Percentiles rank a stretch among this genome's conserved stretches.
phyloP scores from a whole-genome alignment of 352 stramenopile genomes.

The Phytophthora sojae region DNA sequence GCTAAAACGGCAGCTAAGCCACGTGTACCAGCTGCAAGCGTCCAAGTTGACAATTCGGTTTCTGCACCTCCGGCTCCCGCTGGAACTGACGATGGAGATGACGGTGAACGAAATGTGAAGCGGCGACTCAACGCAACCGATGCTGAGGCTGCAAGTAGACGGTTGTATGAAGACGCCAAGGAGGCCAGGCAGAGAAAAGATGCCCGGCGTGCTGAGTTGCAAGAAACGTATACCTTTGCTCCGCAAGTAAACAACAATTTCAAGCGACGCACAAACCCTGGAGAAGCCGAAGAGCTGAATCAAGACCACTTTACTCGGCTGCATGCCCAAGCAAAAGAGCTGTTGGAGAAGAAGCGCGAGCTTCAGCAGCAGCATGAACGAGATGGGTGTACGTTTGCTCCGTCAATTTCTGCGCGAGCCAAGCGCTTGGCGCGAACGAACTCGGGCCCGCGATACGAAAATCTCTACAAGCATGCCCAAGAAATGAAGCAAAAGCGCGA shows the following conservation, averaged over 20 bases:
- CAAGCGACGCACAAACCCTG: slow-evolving; percentile 51
- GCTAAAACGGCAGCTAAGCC: slow-evolving; percentile 4
- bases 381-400: slow-evolving; percentile 69
- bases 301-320: slow-evolving; percentile 56
- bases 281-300: slow-evolving; percentile 37
- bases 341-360: slow-evolving; percentile 61
- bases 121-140: slow-evolving; percentile 59
- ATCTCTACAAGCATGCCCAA: slow-evolving; percentile 75
- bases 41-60: neutral
- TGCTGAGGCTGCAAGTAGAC: slow-evolving; percentile 60
- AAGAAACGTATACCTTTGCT: slow-evolving; percentile 65
- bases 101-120: slow-evolving; percentile 49
- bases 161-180: slow-evolving; percentile 69
- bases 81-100: slow-evolving; percentile 10
- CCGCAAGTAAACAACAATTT: slow-evolving; percentile 66
- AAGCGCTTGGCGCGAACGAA: slow-evolving; percentile 55
- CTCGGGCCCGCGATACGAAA: slow-evolving; percentile 67
- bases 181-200: slow-evolving; percentile 69
- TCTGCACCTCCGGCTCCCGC: slow-evolving; percentile 7
- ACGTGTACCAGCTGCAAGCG: neutral
- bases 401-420: slow-evolving; percentile 70
- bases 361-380: slow-evolving; percentile 61
- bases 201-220: slow-evolving; percentile 52
- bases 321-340: slow-evolving; percentile 66
- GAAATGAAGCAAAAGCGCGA: slow-evolving; percentile 76